Conservation (phyloP, 768 basidiomycete species). For the Rhodotorula diobovata region DNA sequence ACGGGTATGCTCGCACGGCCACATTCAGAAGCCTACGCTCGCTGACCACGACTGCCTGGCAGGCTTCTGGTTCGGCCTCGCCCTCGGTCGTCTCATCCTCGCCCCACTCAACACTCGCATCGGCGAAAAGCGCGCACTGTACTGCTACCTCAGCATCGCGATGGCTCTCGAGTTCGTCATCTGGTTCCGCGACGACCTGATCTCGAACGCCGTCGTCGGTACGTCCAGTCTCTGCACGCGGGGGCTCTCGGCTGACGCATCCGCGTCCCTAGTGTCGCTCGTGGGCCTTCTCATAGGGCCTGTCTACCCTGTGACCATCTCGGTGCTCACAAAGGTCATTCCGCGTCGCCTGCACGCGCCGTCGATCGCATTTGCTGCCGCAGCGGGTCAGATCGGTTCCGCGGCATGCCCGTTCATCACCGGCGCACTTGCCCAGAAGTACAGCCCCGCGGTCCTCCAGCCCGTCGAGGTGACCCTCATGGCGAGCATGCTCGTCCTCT, state of each 20-base stretch:
- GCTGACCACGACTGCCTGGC: no score
- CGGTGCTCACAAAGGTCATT: neutral
- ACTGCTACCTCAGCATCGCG: conserved; percentile 8
- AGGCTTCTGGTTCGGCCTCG: conserved; percentile 19
- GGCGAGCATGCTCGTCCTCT: neutral
- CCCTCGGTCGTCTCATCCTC: conserved; percentile 15
- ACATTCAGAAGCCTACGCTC: no score
- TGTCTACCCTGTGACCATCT: neutral
- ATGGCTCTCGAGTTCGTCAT: conserved; percentile 30
- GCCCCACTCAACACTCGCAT: conserved; percentile 2
- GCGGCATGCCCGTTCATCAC: conserved; percentile 34
- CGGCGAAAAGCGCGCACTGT: conserved; percentile 20
- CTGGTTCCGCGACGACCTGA: conserved; percentile 27
- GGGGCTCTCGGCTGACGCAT: no score
- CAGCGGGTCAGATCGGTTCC: conserved; percentile 7
- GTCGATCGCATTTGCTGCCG: conserved; percentile 13
- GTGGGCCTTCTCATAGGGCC: conserved; percentile 18
- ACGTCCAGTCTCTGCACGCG: no score
- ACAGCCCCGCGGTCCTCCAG: conserved; percentile 20
- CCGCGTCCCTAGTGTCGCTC: conserved; percentile 3
- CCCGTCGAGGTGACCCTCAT: conserved; percentile 25
- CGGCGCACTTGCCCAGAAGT: conserved; percentile 22
- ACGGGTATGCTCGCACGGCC: neutral
- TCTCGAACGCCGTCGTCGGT: conserved; percentile 28
- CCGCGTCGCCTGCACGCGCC: conserved; percentile 17